Evolutionary conservation across 768 basidiomycete genomes (phyloP), one percentile per base, ranked within the genome.

Genomic region (Arthromyces matolae): DNA sequence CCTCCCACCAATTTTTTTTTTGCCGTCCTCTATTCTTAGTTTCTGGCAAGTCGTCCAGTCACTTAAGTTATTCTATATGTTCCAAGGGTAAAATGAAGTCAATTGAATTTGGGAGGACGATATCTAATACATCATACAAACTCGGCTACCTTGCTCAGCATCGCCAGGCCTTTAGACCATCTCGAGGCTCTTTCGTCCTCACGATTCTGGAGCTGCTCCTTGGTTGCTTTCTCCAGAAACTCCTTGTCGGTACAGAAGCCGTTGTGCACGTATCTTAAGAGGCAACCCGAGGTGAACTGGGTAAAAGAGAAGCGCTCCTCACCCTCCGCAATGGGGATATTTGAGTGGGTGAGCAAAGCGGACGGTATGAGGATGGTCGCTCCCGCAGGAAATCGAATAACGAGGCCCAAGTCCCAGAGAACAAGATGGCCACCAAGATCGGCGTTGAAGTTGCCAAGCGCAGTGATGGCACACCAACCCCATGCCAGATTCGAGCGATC

Each of bases 241-340:
- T 25, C 31, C 22, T 33, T 52, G 5, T 42, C 44, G 4, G 20
- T 23, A 20, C 44, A 37, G 37, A 52, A 55, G 2, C 45, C 45
- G 28, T 55, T 47, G 20, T 51, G 25, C n/a, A 54, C 52, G 42
- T 42, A 54, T 3, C 48, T 34, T n/a, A 50, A 40, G 14, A 54
- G 19, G 8, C 48, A 35, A 8, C 33, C 52, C 3, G 52, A n/a
- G 2, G 52, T 50, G 20, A 38, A 51, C 27, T 51, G 50, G 5
- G 50, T 55, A 27, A 55, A 46, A 1, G 53, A 55, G 34, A 20
- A 51, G 2, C 50, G 39, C 8, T 10, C 20, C 18, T 55, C 50
- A 13, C n/a, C 3, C 7, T 16, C 32, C 16, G n/a, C 39, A n/a
- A 55, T 52, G 6, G 16, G 22, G 5, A 40, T 14, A 40, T 55